Evolutionary conservation across 2,329 filamentous ascomycete genomes (phyloP), one percentile per base, ranked within the genome.

Genomic region (Fusarium udum): DNA sequence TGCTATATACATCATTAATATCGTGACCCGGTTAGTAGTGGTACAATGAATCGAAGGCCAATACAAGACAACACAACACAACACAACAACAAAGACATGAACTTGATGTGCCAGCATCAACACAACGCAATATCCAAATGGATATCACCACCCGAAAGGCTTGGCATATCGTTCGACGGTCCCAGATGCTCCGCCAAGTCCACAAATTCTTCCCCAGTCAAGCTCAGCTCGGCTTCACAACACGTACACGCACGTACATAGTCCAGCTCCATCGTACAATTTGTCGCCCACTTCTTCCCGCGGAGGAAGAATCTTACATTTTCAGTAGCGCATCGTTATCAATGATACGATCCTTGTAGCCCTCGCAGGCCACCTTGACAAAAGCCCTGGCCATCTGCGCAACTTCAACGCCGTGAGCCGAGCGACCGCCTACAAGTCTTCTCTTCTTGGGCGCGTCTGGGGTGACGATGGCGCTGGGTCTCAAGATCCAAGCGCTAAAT

Each of bases 401-500:
- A 15, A 81, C 77, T 6, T 75, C 78, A n/a, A 85, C 82, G 48
- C 79, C 76, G 2, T 70, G 77, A 32, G 72, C 72, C 15, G 81
- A 75, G 37, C 83, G 65, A 37, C 78, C 74, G 2, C 77, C 79
- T 7, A 79, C 75, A 4, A 76, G 76, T 32, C 78, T 78, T 32
- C 79, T 75, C 75, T 75, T 76, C 71, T 72, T 61, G 22, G 77
- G 70, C 15, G 78, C 71, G 32, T 80, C 72, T 3, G 71, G 64
- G 6, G 75, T 69, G 42, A 79, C 65, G 40, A 85, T 78, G 34
- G 75, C 75, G 31, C 75, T 78, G 14, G 83, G 84, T 18, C 84
- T 80, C 12, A 82, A 77, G 45, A 82, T 80, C 70, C 79, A 82
- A n/a, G 80, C 77, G 53, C 80, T 79, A 32, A 86, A 81, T 18